Percentiles rank a stretch among this genome's conserved stretches.
These are phyloP conservation scores for Lecanoromycetidae sp. DNA, from an alignment of 2,329 filamentous ascomycete species.

Conservation along the genomic window DNA sequence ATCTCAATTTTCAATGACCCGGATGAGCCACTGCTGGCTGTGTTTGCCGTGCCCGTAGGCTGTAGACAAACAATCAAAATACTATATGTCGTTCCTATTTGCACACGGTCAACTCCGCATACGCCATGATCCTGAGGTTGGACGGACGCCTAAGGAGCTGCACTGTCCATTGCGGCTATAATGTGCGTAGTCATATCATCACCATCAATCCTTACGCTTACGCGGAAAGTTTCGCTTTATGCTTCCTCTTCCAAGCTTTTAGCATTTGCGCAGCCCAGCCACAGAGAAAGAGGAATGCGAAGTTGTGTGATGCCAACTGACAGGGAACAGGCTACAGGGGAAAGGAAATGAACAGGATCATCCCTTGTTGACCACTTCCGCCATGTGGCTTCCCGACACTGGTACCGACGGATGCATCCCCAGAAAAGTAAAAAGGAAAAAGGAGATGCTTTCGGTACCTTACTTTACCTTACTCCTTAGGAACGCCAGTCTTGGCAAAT, in stretches of 20 bases:
- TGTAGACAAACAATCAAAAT: not conserved
- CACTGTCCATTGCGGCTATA: slow-evolving; percentile 3
- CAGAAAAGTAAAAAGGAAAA: not conserved
- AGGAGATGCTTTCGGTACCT: no score
- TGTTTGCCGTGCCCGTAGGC: not conserved
- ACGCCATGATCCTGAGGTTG: not conserved
- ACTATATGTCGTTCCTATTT: not conserved
- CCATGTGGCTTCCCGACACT: slow-evolving; percentile 12
- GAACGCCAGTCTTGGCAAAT: slow-evolving; percentile 5
- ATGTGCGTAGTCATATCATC: not conserved
- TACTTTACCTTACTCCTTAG: not conserved
- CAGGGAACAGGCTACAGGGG: not conserved
- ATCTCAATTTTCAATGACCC: not conserved
- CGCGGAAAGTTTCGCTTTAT: not conserved
- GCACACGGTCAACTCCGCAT: not conserved
- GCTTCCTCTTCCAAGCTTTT: slow-evolving; percentile 1
- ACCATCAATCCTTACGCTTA: not conserved
- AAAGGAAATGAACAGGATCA: slow-evolving; percentile 7
- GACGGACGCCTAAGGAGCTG: not conserved
- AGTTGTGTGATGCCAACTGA: not conserved
- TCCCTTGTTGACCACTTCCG: not conserved
- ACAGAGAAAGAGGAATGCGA: not conserved
- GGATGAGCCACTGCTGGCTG: not conserved
- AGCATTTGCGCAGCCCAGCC: slow-evolving; percentile 7
- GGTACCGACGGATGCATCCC: not conserved